Base-by-base conservation (phyloP, 2,329 filamentous ascomycete species). In the Leptosphaerulina australis region DNA sequence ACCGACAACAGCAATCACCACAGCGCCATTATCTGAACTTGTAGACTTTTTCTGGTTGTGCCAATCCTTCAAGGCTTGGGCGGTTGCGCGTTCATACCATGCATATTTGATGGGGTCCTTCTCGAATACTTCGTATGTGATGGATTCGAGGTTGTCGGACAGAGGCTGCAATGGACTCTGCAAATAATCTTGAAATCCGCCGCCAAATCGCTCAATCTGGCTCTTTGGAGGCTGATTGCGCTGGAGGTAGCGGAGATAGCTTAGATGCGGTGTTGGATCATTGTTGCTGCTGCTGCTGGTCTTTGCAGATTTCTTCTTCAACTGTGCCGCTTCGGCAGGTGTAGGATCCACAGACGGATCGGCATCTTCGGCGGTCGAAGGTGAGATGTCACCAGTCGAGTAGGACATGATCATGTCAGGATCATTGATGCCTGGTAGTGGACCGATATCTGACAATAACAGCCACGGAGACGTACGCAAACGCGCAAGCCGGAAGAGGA, bases 81-180 rank as follows among this genome's bases (percentile, higher is more conserved):
- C 83, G 48, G 95, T 88, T 11, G 94, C 94, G 35, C 82, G 80
- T 71, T 97, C 91, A 69, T 99, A 99, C 81, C 93, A 95, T 58
- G 91, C 86, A 70, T 99, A 99, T 74, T 99, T 99, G 75, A 99
- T 89, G 0, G 94, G 94, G 58, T 99, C 95, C 61, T 95, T 95
- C 72, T 99, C 94, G 66, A 99, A 99, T 2, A 97, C 93, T 70
- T 99, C 94, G 72, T 99, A 99, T 0, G 94, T 99, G 31, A 96
- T 89, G 36, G 91, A 96, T 71, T 99, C 95, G 11, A 99, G 81
- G 63, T 99, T 99, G 72, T 99, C 94, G 0, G 93, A 93, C 11
- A 99, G 80, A 0, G 94, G 94, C 71, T 99, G 95, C 30, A 99
- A 79, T 2, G 94, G 94, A 2, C 92, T 92, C 72, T 99, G 94